Conservation (phyloP, 805 yeast species). For the Candida pseudoglaebosa region DNA sequence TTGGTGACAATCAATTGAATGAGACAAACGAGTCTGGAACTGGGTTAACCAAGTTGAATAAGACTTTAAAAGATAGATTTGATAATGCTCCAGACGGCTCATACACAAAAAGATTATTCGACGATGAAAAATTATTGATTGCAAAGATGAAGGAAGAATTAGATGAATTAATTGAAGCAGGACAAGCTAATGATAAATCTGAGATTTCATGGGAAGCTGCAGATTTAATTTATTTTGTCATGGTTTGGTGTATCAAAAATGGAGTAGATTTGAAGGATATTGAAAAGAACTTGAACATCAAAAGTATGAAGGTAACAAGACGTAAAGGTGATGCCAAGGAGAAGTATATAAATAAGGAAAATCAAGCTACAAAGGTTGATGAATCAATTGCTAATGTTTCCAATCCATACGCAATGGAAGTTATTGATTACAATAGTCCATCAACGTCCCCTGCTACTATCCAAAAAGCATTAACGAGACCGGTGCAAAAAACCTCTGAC, state of each 20-base stretch:
- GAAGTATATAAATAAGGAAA: conserved; percentile 48
- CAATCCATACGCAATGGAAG: conserved; percentile 47
- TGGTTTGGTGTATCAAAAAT: conserved; percentile 54
- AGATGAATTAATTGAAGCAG: conserved; percentile 89
- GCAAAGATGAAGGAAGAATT: conserved; percentile 96
- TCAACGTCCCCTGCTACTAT: conserved; percentile 42
- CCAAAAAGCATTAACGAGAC: conserved; percentile 70
- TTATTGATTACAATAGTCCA: conserved; percentile 39
- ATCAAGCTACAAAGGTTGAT: conserved; percentile 8
- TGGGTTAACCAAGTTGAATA: conserved; percentile 70
- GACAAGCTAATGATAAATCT: conserved; percentile 21
- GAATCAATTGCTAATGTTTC: conserved; percentile 12
- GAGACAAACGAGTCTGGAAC: conserved; percentile 41
- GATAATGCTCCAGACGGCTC: conserved; percentile 82
- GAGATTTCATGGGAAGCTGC: conserved; percentile 97
- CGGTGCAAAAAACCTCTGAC: conserved; percentile 91
- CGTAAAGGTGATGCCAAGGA: conserved; percentile 96
- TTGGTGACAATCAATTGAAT: conserved; percentile 41
- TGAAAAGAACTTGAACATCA: conserved; percentile 78
- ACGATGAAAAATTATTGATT: conserved; percentile 66
- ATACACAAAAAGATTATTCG: conserved; percentile 85
- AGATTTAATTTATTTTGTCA: conserved; percentile 63
- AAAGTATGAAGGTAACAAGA: conserved; percentile 82
- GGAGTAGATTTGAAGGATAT: conserved; percentile 81
- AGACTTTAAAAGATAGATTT: conserved; percentile 59